Percentiles rank a stretch among this genome's conserved stretches.
Evolutionary conservation across 305 asterid genomes (phyloP).

Genomic region (Fraxinus albicans): DNA sequence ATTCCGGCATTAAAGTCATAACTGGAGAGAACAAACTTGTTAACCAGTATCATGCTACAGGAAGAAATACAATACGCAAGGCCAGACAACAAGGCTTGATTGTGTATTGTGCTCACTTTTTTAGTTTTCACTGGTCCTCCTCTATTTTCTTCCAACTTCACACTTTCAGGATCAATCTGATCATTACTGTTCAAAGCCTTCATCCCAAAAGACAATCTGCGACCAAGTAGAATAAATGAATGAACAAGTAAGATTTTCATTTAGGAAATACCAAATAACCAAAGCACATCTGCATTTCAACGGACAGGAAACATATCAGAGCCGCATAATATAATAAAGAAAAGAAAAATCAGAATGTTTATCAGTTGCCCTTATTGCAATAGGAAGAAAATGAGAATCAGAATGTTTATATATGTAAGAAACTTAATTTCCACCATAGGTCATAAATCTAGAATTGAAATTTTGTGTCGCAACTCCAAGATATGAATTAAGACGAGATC

Average conservation of each 20-base stretch:
- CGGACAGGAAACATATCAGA: background rate
- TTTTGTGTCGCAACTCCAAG: background rate
- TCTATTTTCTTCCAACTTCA: constrained; percentile 42
- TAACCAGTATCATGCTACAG: constrained; percentile 87
- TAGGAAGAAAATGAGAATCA: too few species aligned
- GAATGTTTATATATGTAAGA: too few species aligned
- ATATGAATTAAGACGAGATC: constrained; percentile 4
- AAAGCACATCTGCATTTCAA: constrained; percentile 3
- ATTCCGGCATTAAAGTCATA: constrained; percentile 80
- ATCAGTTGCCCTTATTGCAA: too few species aligned
- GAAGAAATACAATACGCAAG: constrained; percentile 79
- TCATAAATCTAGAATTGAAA: too few species aligned
- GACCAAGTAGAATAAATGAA: constrained; percentile 19
- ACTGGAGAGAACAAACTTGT: constrained; percentile 84
- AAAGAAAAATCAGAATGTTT: background rate
- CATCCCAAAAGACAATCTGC: constrained; percentile 55
- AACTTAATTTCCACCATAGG: too few species aligned
- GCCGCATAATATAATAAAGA: background rate
- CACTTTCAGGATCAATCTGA: constrained; percentile 60
- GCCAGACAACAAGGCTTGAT: constrained; percentile 73
- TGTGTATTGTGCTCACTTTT: constrained; percentile 38
- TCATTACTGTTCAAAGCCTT: constrained; percentile 38
- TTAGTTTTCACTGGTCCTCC: constrained; percentile 40
- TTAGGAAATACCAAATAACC: background rate
- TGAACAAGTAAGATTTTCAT: background rate